These are phyloP conservation scores for Agaricus blazei DNA, from an alignment of 768 basidiomycete species.

Conservation along the genomic window DNA sequence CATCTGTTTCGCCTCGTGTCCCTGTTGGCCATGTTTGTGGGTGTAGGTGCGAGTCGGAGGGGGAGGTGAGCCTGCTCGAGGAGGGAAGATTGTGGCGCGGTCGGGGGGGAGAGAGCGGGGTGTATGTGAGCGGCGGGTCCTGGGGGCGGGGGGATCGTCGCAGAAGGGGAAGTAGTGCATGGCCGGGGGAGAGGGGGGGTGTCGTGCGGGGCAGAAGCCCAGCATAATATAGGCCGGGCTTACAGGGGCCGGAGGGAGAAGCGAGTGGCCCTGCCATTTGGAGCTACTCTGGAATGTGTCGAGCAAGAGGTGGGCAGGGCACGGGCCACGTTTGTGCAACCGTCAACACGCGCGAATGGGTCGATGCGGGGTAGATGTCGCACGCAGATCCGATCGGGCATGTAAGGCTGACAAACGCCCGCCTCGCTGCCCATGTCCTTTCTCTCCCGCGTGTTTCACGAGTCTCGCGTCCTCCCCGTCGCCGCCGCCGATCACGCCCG, in stretches of 20 bases:
- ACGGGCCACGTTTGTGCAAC: not conserved
- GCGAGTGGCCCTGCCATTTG: no score
- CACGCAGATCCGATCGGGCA: no score
- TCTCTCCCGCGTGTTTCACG: not conserved
- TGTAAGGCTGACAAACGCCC: no score
- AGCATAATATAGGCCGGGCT: not conserved
- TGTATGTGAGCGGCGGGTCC: constrained; percentile 2
- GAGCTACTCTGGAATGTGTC: no score
- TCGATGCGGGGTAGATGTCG: no score
- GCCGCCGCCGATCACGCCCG: not conserved
- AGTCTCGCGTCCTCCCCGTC: not conserved
- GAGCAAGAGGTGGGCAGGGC: no score
- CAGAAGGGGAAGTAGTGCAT: not conserved
- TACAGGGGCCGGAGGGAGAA: not conserved
- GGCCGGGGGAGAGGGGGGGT: not conserved
- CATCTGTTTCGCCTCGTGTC: not conserved
- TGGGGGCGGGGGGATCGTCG: constrained; percentile 8
- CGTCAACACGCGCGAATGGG: no score
- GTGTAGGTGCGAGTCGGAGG: not conserved
- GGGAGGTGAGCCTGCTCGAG: not conserved
- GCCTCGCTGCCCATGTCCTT: not conserved
- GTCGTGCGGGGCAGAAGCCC: not conserved
- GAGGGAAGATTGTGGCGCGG: not conserved
- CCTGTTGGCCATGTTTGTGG: not conserved
- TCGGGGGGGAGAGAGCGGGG: constrained; percentile 5